Base-by-base conservation (phyloP, 2,329 filamentous ascomycete species). In the Trichoderma sp. region DNA sequence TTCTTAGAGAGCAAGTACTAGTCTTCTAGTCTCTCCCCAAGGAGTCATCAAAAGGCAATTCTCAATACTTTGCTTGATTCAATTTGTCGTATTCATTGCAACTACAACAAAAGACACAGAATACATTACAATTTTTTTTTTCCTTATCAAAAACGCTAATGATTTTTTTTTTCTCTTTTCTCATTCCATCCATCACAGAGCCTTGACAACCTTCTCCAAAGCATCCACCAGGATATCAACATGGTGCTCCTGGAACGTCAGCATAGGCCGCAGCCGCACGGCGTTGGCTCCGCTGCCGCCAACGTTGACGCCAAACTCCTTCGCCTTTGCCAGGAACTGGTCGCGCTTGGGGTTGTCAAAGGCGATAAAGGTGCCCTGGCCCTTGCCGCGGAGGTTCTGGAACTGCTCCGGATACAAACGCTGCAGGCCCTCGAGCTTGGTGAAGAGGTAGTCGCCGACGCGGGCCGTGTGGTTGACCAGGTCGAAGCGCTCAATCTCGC, bases 201-300 rank as follows among this genome's bases (percentile, higher is more conserved):
- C 79, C 71, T 80, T 87, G 72, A 89, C 85, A 72, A 93, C 83
- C 84, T 91, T 92, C 84, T 96, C 92, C 72, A 96, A 76, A 27
- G 85, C 86, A 73, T 92, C 92, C 58, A 97, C 79, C 73, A 97
- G 82, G 69, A 97, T 89, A 80, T 97, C 92, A 25, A 91, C 94
- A 80, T 98, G 94, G 78, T 91, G 88, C 85, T 93, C 87, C 87
- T 97, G 91, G 84, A 97, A 95, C 75, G 94, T 90, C 73, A 97
- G 82, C 94, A 97, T 97, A 52, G 93, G 94, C 74, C 93, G 84
- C 77, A 97, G 82, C 60, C 93, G 84, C 13, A 97, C 91, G 32
- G 94, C 92, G 64, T 75, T 83, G 75, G 86, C 84, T 15, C 94
- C 94, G 73, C 89, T 90, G 61, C 93, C 93, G 70, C 93, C 94